Percentiles rank a stretch among this genome's conserved stretches.
Evolutionary conservation across 768 basidiomycete species (phyloP).

Genomic region (Tulasnella sp.): DNA sequence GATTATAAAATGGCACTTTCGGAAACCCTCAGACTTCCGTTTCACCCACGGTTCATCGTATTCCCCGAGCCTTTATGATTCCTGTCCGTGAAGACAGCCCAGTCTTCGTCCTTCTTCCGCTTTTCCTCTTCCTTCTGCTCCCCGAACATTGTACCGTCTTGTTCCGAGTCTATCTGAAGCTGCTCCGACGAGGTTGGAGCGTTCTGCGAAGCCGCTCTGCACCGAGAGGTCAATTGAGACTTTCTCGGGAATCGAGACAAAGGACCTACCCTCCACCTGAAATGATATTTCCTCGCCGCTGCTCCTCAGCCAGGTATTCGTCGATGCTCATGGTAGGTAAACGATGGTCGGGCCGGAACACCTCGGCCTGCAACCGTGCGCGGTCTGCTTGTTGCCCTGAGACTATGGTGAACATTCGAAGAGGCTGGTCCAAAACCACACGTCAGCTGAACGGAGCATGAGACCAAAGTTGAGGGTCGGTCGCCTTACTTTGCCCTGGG

Average conservation of each 20-base stretch:
- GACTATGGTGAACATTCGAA: constrained; percentile 87
- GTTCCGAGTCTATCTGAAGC: constrained; percentile 65
- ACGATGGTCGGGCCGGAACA: constrained; percentile 73
- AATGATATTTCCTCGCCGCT: constrained; percentile 73
- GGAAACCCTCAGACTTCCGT: no score
- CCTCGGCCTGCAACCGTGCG: constrained; percentile 58
- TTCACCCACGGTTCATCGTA: constrained; percentile 85
- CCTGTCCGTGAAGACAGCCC: constrained; percentile 78
- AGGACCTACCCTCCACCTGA: constrained; percentile 75
- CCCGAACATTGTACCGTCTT: constrained; percentile 63
- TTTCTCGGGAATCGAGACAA: no score
- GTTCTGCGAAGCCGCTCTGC: constrained; percentile 53
- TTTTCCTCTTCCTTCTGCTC: constrained; percentile 64
- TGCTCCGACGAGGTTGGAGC: constrained; percentile 66
- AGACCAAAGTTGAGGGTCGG: neutral
- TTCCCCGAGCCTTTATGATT: constrained; percentile 92
- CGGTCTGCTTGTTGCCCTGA: constrained; percentile 51
- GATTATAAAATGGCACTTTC: no score
- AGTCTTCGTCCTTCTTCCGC: constrained; percentile 77
- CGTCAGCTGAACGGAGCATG: no score
- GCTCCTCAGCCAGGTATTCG: constrained; percentile 83
- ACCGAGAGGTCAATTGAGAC: neutral
- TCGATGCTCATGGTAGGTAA: constrained; percentile 95
- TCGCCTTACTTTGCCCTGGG: constrained; percentile 65
- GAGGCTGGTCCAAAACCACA: constrained; percentile 43